Evolutionary conservation across 352 stramenopile genomes (phyloP).

Genomic region (Pythium sp.): DNA sequence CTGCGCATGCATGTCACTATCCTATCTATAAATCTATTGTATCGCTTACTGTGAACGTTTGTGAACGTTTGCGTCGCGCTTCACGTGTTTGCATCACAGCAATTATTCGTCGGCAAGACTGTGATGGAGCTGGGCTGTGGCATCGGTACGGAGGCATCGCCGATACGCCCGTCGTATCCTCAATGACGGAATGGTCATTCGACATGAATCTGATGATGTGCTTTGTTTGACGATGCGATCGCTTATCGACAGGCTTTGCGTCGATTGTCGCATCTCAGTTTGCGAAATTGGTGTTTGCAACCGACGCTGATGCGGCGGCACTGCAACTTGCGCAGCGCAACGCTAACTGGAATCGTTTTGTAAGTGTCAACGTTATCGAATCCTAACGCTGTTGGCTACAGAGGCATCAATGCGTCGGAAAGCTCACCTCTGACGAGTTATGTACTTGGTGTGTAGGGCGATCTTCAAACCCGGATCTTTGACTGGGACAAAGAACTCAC

Average conservation of each 20-base stretch:
- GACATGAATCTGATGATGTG: background rate
- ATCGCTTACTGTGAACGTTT: conserved; percentile 2
- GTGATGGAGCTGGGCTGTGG: conserved; percentile 58
- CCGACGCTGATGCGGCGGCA: conserved; percentile 36
- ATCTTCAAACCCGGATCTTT: conserved; percentile 25
- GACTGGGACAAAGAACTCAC: conserved; percentile 23
- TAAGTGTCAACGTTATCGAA: conserved; percentile 8
- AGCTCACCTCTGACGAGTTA: background rate
- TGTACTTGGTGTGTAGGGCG: conserved; percentile 7
- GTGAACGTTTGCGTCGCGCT: background rate
- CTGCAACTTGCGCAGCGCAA: conserved; percentile 40
- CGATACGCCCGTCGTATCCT: too few relatives aligned
- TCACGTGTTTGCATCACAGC: conserved; percentile 15
- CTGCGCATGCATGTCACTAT: background rate
- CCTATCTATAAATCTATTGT: background rate
- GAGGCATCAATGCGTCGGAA: background rate
- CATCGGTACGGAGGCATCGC: conserved; percentile 29
- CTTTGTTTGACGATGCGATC: background rate
- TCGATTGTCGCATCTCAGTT: conserved; percentile 38
- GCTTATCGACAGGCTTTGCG: conserved; percentile 31
- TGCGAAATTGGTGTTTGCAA: conserved; percentile 41
- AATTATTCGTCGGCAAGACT: conserved; percentile 23
- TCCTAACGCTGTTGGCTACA: background rate
- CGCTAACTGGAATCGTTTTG: conserved; percentile 25
- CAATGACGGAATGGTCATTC: too few relatives aligned